Percentiles rank a stretch among this genome's conserved stretches.
Conservation (phyloP, 192 early-diverging fungal genomes). For the Podila epigama region DNA sequence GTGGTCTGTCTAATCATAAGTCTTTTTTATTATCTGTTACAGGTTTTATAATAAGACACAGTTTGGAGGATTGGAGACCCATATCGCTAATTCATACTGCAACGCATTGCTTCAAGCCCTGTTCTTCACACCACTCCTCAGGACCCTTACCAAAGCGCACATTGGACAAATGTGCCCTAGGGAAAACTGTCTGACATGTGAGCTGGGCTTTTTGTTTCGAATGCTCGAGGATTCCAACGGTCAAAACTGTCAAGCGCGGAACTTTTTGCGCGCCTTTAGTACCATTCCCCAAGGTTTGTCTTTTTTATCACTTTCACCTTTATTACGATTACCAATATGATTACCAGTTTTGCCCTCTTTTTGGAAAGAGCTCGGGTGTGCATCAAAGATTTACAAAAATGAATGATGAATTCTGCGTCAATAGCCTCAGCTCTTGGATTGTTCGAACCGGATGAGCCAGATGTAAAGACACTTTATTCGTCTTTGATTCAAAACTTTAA, state of each 20-base stretch:
- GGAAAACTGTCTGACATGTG: slow-evolving; percentile 88
- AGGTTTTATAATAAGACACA: slow-evolving; percentile 89
- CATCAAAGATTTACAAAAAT: too few relatives aligned
- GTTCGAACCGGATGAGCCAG: slow-evolving; percentile 83
- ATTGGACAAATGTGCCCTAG: slow-evolving; percentile 69
- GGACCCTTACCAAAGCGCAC: slow-evolving; percentile 78
- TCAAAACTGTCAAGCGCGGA: slow-evolving; percentile 93
- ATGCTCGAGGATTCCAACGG: slow-evolving; percentile 93
- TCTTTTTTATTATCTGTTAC: not conserved
- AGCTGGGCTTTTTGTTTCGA: slow-evolving; percentile 91
- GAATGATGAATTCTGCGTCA: too few relatives aligned
- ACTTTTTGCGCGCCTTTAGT: slow-evolving; percentile 86
- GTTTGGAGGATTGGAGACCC: slow-evolving; percentile 91
- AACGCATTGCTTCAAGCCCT: slow-evolving; percentile 91
- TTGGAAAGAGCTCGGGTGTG: too few relatives aligned
- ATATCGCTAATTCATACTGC: slow-evolving; percentile 89
- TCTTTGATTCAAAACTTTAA: slow-evolving; percentile 86
- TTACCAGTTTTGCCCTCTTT: too few relatives aligned
- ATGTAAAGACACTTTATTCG: slow-evolving; percentile 65
- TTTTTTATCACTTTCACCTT: too few relatives aligned
- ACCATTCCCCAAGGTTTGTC: slow-evolving; percentile 81
- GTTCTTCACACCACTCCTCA: slow-evolving; percentile 71
- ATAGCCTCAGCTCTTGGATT: slow-evolving; percentile 84
- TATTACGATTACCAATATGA: too few relatives aligned
- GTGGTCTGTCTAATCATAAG: not conserved